Conservation (phyloP, 306 rosid species). For the Vigna radiata region DNA sequence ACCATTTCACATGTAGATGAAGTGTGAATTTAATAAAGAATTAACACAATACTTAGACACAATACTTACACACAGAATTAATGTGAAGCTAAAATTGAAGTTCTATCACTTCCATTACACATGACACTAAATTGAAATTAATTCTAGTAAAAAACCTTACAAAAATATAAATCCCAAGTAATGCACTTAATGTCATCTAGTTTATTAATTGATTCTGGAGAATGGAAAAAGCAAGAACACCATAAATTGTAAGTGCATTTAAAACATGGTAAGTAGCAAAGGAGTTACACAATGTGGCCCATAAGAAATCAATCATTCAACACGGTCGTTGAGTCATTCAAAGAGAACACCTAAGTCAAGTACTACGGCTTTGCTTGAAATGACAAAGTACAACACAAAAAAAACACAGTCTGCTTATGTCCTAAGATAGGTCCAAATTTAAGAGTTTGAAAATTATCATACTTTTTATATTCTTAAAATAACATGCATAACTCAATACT, state of each 20-base stretch:
- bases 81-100: too few species aligned
- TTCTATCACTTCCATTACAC: too few species aligned
- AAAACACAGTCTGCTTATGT: conserved; percentile 4
- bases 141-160: too few species aligned
- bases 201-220: neutral
- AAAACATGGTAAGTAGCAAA: conserved; percentile 31
- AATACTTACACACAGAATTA: too few species aligned
- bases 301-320: neutral
- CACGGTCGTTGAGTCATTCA: conserved; percentile 31
- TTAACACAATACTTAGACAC: too few species aligned
- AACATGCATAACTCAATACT: neutral
- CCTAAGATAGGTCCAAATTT: conserved; percentile 32
- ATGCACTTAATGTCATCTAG: too few species aligned
- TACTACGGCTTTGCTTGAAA: conserved; percentile 29
- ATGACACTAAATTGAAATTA: too few species aligned
- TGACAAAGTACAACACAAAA: neutral
- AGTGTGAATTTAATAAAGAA: too few species aligned
- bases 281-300: neutral
- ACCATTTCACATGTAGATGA: too few species aligned
- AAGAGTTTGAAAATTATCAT: neutral
- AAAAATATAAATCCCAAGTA: too few species aligned
- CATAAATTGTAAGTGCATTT: neutral
- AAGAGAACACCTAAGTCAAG: neutral
- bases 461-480: conserved; percentile 9
- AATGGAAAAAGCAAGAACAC: neutral